Evolutionary conservation across 1,139 yeast genomes (phyloP).

Genomic region (Kodamaea plutei): DNA sequence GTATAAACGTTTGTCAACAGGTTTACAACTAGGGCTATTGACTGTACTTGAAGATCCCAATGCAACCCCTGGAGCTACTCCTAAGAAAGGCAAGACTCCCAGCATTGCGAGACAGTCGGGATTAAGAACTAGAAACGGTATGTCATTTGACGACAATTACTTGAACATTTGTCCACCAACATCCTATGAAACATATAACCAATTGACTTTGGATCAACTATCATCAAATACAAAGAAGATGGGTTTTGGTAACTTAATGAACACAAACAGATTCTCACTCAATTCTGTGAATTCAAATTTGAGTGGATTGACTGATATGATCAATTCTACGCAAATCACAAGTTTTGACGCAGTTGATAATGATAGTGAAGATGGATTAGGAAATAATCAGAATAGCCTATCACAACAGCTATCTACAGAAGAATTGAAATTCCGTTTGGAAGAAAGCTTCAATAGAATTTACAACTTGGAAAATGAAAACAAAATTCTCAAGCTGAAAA

Average conservation of each 20-base stretch:
- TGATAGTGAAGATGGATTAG: slow-evolving; percentile 10
- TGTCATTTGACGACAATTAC: slow-evolving; percentile 29
- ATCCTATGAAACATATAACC: slow-evolving; percentile 31
- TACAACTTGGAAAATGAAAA: slow-evolving; percentile 34
- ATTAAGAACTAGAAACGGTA: slow-evolving; percentile 7
- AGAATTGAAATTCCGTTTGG: slow-evolving; percentile 32
- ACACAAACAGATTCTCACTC: slow-evolving; percentile 32
- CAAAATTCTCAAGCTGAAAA: slow-evolving; percentile 16
- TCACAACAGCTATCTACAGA: slow-evolving; percentile 26
- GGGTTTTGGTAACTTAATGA: slow-evolving; percentile 10
- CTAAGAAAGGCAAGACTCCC: neutral
- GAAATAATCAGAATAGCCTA: slow-evolving; percentile 4
- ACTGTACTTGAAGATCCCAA: slow-evolving; percentile 39
- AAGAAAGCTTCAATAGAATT: slow-evolving; percentile 38
- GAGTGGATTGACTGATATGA: slow-evolving; percentile 40
- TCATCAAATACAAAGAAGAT: slow-evolving; percentile 10
- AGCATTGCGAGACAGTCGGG: too few species aligned
- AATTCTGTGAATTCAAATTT: slow-evolving; percentile 41
- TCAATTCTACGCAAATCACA: slow-evolving; percentile 37
- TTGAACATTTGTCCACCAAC: slow-evolving; percentile 24
- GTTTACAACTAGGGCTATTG: slow-evolving; percentile 38
- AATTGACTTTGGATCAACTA: slow-evolving; percentile 32
- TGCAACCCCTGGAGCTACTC: slow-evolving; percentile 1
- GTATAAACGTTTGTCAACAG: slow-evolving; percentile 34
- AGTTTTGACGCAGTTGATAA: slow-evolving; percentile 25